These are phyloP conservation scores for Colletotrichum musae DNA, from an alignment of 2,329 filamentous ascomycete genomes.

Conservation along the genomic window DNA sequence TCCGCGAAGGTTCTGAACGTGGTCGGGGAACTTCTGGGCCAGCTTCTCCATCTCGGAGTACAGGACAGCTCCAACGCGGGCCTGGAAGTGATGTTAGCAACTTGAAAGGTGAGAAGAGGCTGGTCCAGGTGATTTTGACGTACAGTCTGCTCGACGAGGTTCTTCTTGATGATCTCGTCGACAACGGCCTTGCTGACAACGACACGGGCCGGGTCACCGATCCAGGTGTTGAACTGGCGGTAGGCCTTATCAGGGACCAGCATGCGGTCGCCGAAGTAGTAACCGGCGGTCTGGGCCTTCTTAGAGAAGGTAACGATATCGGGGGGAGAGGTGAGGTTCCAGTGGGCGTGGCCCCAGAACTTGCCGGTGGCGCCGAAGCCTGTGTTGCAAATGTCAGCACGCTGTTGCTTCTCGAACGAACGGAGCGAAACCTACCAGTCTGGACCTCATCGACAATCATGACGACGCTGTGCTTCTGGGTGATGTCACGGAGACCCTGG, in stretches of 20 bases:
- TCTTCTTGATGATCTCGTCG: conserved; percentile 78
- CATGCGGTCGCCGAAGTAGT: conserved; percentile 83
- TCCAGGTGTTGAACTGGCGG: conserved; percentile 91
- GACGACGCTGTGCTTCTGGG: conserved; percentile 77
- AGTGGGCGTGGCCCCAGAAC: conserved; percentile 92
- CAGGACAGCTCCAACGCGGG: conserved; percentile 77
- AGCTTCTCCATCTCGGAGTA: conserved; percentile 76
- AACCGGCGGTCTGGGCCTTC: conserved; percentile 88
- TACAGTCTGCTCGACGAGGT: conserved; percentile 74
- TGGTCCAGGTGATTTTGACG: conserved; percentile 4
- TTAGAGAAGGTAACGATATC: conserved; percentile 93
- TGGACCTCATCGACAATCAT: conserved; percentile 90
- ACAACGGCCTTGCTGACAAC: conserved; percentile 85
- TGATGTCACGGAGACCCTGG: conserved; percentile 80
- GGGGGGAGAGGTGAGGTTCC: conserved; percentile 78
- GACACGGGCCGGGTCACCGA: conserved; percentile 84
- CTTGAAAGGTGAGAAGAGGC: too few species aligned
- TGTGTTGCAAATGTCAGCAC: neutral
- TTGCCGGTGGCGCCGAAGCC: conserved; percentile 88
- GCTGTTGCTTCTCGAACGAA: neutral
- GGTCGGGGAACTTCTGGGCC: conserved; percentile 74
- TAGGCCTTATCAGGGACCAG: conserved; percentile 86
- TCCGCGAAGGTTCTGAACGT: conserved; percentile 82
- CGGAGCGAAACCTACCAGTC: conserved; percentile 57
- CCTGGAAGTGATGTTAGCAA: conserved; percentile 45